These are phyloP conservation scores for Candolleomyces eurysporus DNA, from an alignment of 768 basidiomycete species.

Conservation along the genomic window DNA sequence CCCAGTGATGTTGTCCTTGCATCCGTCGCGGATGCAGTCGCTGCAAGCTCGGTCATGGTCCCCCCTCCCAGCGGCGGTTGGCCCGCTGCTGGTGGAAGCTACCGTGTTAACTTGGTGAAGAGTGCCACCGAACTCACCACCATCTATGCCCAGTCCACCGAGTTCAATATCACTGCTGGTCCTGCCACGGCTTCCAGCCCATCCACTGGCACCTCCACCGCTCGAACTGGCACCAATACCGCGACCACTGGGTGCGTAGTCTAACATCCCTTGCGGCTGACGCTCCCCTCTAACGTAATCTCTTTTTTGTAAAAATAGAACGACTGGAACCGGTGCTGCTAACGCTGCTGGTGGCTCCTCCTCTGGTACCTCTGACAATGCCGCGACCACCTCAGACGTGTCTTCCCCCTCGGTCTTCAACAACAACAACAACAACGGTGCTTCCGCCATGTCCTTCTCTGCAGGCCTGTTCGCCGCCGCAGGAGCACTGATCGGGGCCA, in stretches of 20 bases:
- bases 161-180: slow-evolving; percentile 48
- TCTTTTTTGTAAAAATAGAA: background rate
- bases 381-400: slow-evolving; percentile 14
- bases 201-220: slow-evolving; percentile 1
- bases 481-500: slow-evolving; percentile 23
- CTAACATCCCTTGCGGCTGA: background rate
- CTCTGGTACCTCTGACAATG: slow-evolving; percentile 13
- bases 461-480: slow-evolving; percentile 24
- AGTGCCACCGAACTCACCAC: slow-evolving; percentile 41
- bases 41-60: slow-evolving; percentile 34
- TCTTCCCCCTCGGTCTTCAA: slow-evolving; percentile 15
- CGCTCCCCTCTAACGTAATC: background rate
- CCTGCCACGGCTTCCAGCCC: background rate
- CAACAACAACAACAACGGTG: slow-evolving; percentile 17
- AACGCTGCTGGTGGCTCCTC: slow-evolving; percentile 6
- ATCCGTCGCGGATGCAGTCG: slow-evolving; percentile 50
- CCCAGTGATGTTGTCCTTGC: slow-evolving; percentile 49
- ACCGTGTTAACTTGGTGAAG: slow-evolving; percentile 71
- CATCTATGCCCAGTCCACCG: slow-evolving; percentile 69
- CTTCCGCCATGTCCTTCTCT: slow-evolving; percentile 16
- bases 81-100: slow-evolving; percentile 52
- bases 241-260: slow-evolving; percentile 4
- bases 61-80: slow-evolving; percentile 64
- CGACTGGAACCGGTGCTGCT: background rate
- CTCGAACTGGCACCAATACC: slow-evolving; percentile 1